These are phyloP conservation scores for Lachnellula suecica DNA, from an alignment of 2,329 filamentous ascomycete genomes.

Conservation along the genomic window DNA sequence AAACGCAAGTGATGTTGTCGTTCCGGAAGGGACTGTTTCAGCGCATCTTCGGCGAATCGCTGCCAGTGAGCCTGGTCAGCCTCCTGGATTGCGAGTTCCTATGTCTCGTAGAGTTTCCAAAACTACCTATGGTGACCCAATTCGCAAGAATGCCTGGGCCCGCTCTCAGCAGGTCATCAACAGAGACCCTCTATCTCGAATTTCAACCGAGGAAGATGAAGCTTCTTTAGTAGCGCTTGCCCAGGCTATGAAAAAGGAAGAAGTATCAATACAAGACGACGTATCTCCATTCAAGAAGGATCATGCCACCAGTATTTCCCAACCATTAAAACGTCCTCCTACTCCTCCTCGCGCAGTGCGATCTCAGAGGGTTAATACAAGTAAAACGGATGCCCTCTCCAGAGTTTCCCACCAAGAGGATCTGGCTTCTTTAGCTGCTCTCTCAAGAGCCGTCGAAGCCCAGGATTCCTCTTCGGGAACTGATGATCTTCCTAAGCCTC, in stretches of 20 bases:
- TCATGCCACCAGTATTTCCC: not conserved
- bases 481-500: not conserved
- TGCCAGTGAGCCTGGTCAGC: slow-evolving; percentile 19
- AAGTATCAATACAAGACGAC: not conserved
- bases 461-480: not conserved
- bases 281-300: not conserved
- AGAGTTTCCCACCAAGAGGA: not conserved
- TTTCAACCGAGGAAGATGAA: slow-evolving; percentile 24
- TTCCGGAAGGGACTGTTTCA: not conserved
- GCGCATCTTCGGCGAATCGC: slow-evolving; percentile 4
- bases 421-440: not conserved
- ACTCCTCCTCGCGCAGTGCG: not conserved
- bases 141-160: slow-evolving; percentile 1
- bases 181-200: slow-evolving; percentile 17
- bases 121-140: slow-evolving; percentile 16
- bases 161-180: not conserved
- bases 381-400: not conserved
- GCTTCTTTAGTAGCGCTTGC: slow-evolving; percentile 19
- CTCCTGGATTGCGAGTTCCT: not conserved
- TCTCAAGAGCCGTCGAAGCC: not conserved
- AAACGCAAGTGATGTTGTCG: not conserved
- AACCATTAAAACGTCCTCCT: too few species aligned
- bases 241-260: slow-evolving; percentile 11
- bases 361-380: not conserved
- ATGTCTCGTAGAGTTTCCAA: slow-evolving; percentile 12